Evolutionary conservation across 2,329 filamentous ascomycete species (phyloP), one percentile per base, ranked within the genome.

Genomic region (Byssothecium circinans): DNA sequence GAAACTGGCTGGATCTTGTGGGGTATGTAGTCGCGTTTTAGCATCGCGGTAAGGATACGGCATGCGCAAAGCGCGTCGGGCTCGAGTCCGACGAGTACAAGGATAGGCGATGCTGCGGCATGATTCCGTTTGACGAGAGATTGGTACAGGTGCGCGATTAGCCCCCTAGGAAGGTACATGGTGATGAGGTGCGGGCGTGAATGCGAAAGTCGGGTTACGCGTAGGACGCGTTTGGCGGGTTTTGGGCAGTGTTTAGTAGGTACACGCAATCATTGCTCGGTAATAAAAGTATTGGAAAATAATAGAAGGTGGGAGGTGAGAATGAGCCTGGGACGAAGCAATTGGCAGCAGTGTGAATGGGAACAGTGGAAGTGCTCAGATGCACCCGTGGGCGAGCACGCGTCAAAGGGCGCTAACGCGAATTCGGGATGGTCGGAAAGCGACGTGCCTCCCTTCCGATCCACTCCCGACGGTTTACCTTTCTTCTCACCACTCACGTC

Each of bases 1-100:
- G 89, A 84, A 45, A 99, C 87, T 1, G 94, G 94, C 64, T 96
- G 89, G 65, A 97, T 96, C 74, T 96, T 97, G 76, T 97, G 92
- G 12, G 88, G 89, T 60, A 99, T 95, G 68, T 95, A 97, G 77
- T 99, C 94, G 78, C 92, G 88, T 74, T 95, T 96, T 51, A 99
- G 80, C n/a, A 99, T 81, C 41, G 87, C 82, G 2, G 92, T 95
- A 39, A 99, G 83, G 52, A 99, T 96, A 52, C 91, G 90, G 70
- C 91, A 95, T 53, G 91, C 94, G 73, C 92, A 97, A 53, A 99
- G 84, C 54, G 94, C 89, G 75, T 99, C 94, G 45, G 94, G 91
- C 67, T 96, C 92, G 68, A 97, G 88, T 29, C 92, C 89, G 56
- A 91, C 91, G 47, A 99, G 87, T 54, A 99, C 84, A 20, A 97